Evolutionary conservation across 129 eudicot species (phyloP).

Genomic region (Flaveria trinervia): DNA sequence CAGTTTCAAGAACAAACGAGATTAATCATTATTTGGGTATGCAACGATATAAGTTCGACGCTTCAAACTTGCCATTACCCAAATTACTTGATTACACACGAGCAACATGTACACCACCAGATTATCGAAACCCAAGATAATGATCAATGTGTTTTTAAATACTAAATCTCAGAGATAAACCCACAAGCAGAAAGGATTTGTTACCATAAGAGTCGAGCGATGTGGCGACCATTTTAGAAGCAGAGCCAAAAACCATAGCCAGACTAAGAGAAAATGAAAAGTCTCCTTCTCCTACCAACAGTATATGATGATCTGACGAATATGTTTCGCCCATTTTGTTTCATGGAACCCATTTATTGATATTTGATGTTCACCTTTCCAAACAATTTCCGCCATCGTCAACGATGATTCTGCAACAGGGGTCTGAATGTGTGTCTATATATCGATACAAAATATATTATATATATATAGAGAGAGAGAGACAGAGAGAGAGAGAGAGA

Average conservation of each 20-base stretch:
- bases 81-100: no score
- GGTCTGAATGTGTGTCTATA: no score
- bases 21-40: background rate
- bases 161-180: no score
- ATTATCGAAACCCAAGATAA: background rate
- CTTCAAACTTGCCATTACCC: no score
- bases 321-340: conserved; percentile 24
- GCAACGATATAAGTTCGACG: no score
- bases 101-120: background rate
- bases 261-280: conserved; percentile 39
- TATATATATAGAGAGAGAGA: background rate
- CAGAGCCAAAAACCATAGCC: conserved; percentile 36
- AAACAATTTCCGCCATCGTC: conserved; percentile 7
- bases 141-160: no score
- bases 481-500: background rate
- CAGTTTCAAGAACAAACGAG: background rate
- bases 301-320: conserved; percentile 14
- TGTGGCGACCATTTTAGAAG: conserved; percentile 38
- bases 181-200: background rate
- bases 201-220: conserved; percentile 43
- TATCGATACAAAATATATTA: no score
- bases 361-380: background rate
- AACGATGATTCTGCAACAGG: background rate
- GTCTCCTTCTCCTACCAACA: conserved; percentile 46
- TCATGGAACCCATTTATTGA: background rate